These are phyloP conservation scores for Globisporangium sylvaticum DNA, from an alignment of 352 stramenopile species.

Conservation along the genomic window DNA sequence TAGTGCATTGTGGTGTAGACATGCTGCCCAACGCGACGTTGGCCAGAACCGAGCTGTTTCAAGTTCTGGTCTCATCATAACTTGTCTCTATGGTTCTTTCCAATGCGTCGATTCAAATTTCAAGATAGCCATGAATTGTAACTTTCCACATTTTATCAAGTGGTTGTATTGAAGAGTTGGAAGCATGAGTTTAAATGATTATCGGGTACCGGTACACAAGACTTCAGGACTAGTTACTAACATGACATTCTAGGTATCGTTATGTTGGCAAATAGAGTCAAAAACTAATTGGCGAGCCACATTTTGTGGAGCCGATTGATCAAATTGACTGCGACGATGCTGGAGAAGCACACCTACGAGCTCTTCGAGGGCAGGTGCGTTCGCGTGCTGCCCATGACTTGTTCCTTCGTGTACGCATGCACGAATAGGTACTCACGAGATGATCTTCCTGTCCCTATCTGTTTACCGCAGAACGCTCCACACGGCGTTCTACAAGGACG, in stretches of 20 bases:
- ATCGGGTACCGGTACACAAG: not conserved
- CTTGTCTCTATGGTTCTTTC: not conserved
- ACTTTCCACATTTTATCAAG: not conserved
- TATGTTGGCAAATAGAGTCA: not conserved
- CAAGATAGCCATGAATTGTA: not conserved
- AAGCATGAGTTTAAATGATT: not conserved
- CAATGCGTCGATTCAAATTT: not conserved
- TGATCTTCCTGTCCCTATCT: not conserved
- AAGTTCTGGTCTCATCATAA: too few species aligned
- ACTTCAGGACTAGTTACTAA: not conserved
- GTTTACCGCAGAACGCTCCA: conserved; percentile 51
- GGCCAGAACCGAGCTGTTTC: too few species aligned
- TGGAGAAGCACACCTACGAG: conserved; percentile 62
- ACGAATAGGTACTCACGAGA: too few species aligned
- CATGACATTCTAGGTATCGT: not conserved
- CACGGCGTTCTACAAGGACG: conserved; percentile 62
- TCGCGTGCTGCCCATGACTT: not conserved
- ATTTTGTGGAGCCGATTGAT: not conserved
- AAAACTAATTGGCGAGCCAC: conserved; percentile 4
- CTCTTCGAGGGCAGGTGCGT: conserved; percentile 61
- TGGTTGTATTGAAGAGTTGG: not conserved
- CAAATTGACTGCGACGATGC: conserved; percentile 6
- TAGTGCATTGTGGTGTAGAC: not conserved
- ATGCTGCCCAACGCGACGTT: not conserved
- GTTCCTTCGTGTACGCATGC: not conserved